phyloP scores from a whole-genome alignment of 1,284 basidiomycete genomes.

The Amylostereum areolatum region DNA sequence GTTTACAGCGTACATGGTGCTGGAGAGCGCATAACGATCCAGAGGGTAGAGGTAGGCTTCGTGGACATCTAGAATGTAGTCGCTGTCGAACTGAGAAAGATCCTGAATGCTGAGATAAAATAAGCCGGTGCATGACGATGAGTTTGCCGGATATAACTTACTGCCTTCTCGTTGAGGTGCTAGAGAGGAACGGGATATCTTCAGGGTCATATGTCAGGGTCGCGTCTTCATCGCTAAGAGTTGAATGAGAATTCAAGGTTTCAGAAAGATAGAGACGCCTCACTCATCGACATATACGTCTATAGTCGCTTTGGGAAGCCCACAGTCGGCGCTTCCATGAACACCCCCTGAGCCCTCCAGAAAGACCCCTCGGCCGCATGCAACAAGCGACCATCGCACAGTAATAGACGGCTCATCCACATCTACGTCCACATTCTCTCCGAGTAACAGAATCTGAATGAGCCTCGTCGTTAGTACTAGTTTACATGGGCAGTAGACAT shows the following conservation, averaged over 20 bases:
- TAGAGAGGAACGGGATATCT: constrained; percentile 34
- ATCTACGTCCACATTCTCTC: constrained; percentile 52
- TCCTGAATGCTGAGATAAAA: constrained; percentile 40
- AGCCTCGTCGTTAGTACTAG: not conserved
- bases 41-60: constrained; percentile 50
- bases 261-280: constrained; percentile 12
- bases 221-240: constrained; percentile 28
- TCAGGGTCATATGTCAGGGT: constrained; percentile 39
- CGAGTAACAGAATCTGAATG: constrained; percentile 43
- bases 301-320: constrained; percentile 38
- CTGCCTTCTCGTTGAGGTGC: constrained; percentile 36
- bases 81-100: constrained; percentile 50
- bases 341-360: constrained; percentile 44
- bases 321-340: constrained; percentile 41
- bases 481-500: not conserved
- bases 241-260: not conserved
- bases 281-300: constrained; percentile 47
- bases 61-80: constrained; percentile 54
- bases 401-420: constrained; percentile 51
- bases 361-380: constrained; percentile 40
- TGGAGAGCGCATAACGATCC: constrained; percentile 47
- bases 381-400: constrained; percentile 52
- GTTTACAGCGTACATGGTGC: constrained; percentile 34
- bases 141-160: constrained; percentile 15
- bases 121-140: not conserved